Conservation (phyloP, 345 rosid species). For the Clausena lansium region DNA sequence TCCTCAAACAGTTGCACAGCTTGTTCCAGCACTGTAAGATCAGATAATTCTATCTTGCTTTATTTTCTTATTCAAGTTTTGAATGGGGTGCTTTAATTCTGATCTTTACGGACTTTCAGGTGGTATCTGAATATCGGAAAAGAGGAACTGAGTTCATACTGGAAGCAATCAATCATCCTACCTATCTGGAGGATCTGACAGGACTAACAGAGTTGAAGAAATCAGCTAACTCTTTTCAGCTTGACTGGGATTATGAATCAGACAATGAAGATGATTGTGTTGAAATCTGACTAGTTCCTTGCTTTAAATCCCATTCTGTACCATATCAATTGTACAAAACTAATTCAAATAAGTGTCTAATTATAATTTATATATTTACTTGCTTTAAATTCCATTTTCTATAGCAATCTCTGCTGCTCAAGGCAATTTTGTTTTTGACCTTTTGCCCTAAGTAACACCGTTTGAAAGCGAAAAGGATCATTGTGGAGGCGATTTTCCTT, state of each 20-base stretch:
- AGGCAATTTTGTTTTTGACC: too few relatives aligned
- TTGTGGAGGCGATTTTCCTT: too few relatives aligned
- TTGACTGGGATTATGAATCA: constrained; percentile 70
- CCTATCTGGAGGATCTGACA: constrained; percentile 86
- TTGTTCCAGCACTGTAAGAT: constrained; percentile 76
- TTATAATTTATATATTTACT: neutral
- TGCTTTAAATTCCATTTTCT: too few relatives aligned
- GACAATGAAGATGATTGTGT: constrained; percentile 33
- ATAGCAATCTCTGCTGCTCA: too few relatives aligned
- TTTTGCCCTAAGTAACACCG: too few relatives aligned
- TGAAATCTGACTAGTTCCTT: constrained; percentile 31
- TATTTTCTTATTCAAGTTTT: neutral
- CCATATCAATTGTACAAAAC: constrained; percentile 16
- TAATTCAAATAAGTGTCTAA: neutral
- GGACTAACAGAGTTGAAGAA: constrained; percentile 85
- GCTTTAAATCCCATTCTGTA: neutral
- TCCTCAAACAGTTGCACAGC: constrained; percentile 89
- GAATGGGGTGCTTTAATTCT: neutral
- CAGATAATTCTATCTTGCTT: neutral
- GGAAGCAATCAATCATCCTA: constrained; percentile 89
- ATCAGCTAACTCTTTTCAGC: constrained; percentile 58
- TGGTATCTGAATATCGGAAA: constrained; percentile 60
- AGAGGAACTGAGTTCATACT: constrained; percentile 73
- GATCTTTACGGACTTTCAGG: constrained; percentile 39
- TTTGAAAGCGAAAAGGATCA: too few relatives aligned